Conservation (phyloP, 495 filamentous ascomycete species). For the Amphirosellinia nigrospora region DNA sequence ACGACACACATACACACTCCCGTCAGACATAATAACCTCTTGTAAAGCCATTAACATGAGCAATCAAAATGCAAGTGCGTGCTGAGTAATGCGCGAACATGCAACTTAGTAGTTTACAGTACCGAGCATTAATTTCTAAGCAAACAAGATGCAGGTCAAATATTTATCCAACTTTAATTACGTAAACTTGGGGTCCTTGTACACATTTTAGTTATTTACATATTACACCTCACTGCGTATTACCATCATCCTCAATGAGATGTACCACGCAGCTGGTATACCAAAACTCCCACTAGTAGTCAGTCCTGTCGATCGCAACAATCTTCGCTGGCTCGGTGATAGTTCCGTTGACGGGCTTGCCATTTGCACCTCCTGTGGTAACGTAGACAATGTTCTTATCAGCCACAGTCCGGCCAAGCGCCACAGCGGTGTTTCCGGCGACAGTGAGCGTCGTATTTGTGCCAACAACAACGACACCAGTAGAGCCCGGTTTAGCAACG, state of each 20-base stretch:
- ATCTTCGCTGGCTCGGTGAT: constrained; percentile 39
- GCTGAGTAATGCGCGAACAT: neutral
- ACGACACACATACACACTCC: neutral
- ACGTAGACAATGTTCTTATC: constrained; percentile 38
- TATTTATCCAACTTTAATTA: neutral
- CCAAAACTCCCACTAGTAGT: neutral
- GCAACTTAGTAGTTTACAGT: too few relatives aligned
- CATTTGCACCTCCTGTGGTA: constrained; percentile 32
- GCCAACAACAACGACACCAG: constrained; percentile 30
- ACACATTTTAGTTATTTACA: neutral
- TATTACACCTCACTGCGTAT: neutral
- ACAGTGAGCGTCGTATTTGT: constrained; percentile 32
- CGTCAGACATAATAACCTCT: neutral
- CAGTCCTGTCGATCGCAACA: constrained; percentile 38
- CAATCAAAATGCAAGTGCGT: too few relatives aligned
- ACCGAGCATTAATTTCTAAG: too few relatives aligned
- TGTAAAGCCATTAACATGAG: neutral
- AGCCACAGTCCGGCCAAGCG: constrained; percentile 27
- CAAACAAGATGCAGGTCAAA: too few relatives aligned
- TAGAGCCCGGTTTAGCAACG: constrained; percentile 28
- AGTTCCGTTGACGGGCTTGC: constrained; percentile 41
- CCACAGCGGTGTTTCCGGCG: constrained; percentile 36
- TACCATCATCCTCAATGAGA: neutral
- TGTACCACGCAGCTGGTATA: neutral
- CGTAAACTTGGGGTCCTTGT: neutral